These are phyloP conservation scores for Mycena floridula DNA, from an alignment of 768 basidiomycete species.

Conservation along the genomic window DNA sequence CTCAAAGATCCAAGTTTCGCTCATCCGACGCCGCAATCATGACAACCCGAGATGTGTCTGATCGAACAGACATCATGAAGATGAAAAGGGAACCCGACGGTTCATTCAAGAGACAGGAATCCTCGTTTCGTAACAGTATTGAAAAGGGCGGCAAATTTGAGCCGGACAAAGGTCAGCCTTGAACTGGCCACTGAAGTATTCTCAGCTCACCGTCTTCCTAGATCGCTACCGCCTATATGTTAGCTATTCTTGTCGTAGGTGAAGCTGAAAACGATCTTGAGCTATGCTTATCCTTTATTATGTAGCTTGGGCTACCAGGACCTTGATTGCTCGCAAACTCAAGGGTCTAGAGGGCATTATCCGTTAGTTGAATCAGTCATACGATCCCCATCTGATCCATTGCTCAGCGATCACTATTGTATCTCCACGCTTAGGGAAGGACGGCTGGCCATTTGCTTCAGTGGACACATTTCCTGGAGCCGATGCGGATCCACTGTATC, in stretches of 20 bases:
- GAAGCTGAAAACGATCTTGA: no score
- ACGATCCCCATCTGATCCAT: not conserved
- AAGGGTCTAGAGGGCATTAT: constrained; percentile 88
- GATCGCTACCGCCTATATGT: constrained; percentile 92
- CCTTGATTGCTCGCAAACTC: constrained; percentile 82
- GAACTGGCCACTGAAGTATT: not conserved
- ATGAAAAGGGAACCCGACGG: constrained; percentile 43
- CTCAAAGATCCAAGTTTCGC: no score
- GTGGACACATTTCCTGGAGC: constrained; percentile 65
- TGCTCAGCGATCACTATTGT: constrained; percentile 70
- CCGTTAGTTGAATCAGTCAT: constrained; percentile 37
- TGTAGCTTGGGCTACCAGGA: constrained; percentile 93
- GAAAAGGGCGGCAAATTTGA: constrained; percentile 53
- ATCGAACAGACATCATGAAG: constrained; percentile 46
- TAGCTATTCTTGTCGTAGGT: constrained; percentile 77
- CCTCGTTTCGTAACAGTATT: constrained; percentile 51
- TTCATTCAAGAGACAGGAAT: constrained; percentile 46
- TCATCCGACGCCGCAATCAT: not conserved
- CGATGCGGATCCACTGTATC: constrained; percentile 69
- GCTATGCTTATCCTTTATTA: no score
- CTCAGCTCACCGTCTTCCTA: constrained; percentile 17
- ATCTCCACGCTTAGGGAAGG: constrained; percentile 76
- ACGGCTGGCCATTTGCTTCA: constrained; percentile 85
- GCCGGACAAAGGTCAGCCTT: constrained; percentile 65
- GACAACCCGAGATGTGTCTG: constrained; percentile 19